These are phyloP conservation scores for Pseudopyricularia cyperi DNA, from an alignment of 2,329 filamentous ascomycete species.

Conservation along the genomic window DNA sequence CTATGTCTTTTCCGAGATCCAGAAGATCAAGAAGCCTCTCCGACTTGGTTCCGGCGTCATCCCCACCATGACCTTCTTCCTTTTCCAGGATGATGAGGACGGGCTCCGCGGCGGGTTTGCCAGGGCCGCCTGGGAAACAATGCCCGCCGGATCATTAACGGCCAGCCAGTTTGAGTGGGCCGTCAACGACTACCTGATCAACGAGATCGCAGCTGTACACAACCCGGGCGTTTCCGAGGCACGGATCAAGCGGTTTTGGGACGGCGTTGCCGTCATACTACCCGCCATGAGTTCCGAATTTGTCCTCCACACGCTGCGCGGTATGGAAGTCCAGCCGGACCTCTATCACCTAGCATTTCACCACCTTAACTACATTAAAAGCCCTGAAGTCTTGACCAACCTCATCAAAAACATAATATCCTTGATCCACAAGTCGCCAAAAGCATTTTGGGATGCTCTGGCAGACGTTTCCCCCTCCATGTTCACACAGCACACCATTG, in stretches of 20 bases:
- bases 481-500: conserved; percentile 74
- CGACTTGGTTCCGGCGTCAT: conserved; percentile 60
- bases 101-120: conserved; percentile 52
- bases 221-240: conserved; percentile 25
- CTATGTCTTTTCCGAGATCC: conserved; percentile 67
- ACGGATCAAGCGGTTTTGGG: conserved; percentile 64
- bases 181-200: conserved; percentile 58
- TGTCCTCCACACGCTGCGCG: conserved; percentile 65
- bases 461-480: conserved; percentile 66
- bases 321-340: conserved; percentile 64
- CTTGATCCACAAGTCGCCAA: conserved; percentile 62
- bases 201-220: conserved; percentile 51
- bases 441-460: conserved; percentile 81
- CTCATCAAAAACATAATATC: conserved; percentile 58
- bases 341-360: conserved; percentile 50
- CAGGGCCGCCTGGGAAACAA: conserved; percentile 51
- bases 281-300: conserved; percentile 58
- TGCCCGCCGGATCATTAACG: conserved; percentile 47
- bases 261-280: conserved; percentile 62
- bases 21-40: conserved; percentile 58
- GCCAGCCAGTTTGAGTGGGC: conserved; percentile 77
- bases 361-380: conserved; percentile 31
- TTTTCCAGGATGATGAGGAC: conserved; percentile 57
- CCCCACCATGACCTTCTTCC: conserved; percentile 72
- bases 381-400: conserved; percentile 48